Evolutionary conservation across 352 stramenopile genomes (phyloP).

Genomic region (Pythium chondricola): DNA sequence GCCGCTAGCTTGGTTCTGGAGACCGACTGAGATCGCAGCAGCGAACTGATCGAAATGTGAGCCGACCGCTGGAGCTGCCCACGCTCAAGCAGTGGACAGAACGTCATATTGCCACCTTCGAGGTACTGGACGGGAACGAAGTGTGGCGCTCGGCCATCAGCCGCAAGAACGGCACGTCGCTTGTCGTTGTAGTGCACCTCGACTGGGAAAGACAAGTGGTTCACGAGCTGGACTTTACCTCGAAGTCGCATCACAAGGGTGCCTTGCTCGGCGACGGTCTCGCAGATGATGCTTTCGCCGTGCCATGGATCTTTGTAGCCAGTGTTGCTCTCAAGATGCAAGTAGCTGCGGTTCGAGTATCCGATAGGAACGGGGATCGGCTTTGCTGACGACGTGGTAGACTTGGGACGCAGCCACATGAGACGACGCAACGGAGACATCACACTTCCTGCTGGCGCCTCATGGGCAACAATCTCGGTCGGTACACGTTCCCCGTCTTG

Average conservation of each 20-base stretch:
- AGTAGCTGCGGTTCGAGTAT: slow-evolving; percentile 81
- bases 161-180: slow-evolving; percentile 42
- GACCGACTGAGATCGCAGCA: slow-evolving; percentile 26
- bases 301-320: slow-evolving; percentile 62
- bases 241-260: slow-evolving; percentile 75
- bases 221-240: slow-evolving; percentile 72
- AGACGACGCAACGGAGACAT: slow-evolving; percentile 67
- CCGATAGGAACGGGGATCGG: slow-evolving; percentile 82
- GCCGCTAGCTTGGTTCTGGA: slow-evolving; percentile 24
- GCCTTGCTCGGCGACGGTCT: slow-evolving; percentile 80
- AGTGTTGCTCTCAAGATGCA: slow-evolving; percentile 66
- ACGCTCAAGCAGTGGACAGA: slow-evolving; percentile 55
- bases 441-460: slow-evolving; percentile 75
- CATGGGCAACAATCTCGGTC: slow-evolving; percentile 76
- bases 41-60: slow-evolving; percentile 43
- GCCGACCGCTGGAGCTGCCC: slow-evolving; percentile 56
- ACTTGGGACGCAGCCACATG: slow-evolving; percentile 75
- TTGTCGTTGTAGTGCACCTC: slow-evolving; percentile 75
- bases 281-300: slow-evolving; percentile 76
- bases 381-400: slow-evolving; percentile 32
- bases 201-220: slow-evolving; percentile 65
- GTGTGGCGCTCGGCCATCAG: slow-evolving; percentile 38
- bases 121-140: slow-evolving; percentile 82
- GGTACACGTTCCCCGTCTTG: slow-evolving; percentile 56
- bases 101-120: slow-evolving; percentile 58